Evolutionary conservation across 2,329 filamentous ascomycete species (phyloP).

Genomic region (Fusarium sp.): DNA sequence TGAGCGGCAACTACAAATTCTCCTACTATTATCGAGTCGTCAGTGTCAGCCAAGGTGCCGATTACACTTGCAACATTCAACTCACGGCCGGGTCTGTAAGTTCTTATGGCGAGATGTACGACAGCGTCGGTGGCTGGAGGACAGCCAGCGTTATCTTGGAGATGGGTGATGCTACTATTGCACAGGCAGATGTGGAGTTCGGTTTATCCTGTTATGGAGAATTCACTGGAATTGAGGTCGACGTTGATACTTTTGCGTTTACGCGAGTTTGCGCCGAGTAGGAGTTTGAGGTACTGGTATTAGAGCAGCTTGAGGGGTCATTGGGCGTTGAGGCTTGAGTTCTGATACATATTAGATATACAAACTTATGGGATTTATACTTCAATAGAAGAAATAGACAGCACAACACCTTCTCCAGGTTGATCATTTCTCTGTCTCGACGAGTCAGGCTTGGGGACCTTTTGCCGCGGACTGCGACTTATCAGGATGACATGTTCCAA

Average conservation of each 20-base stretch:
- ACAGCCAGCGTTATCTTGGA: neutral
- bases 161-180: neutral
- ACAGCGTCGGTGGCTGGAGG: neutral
- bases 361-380: accelerated
- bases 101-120: accelerated
- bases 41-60: accelerated
- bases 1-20: neutral
- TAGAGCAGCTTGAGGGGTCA: no score
- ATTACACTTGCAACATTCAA: neutral
- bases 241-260: neutral
- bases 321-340: neutral
- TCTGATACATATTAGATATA: no score
- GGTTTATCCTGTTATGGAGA: neutral
- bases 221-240: neutral
- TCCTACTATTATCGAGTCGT: neutral
- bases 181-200: neutral
- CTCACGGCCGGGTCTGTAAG: neutral
- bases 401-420: neutral
- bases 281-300: accelerated
- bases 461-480: no score
- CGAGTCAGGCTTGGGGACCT: no score
- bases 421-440: no score
- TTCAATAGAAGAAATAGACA: accelerated
- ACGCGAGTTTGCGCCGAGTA: neutral
- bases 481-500: no score